Conservation (phyloP, 805 yeast genomes). For the Candida verbasci region DNA sequence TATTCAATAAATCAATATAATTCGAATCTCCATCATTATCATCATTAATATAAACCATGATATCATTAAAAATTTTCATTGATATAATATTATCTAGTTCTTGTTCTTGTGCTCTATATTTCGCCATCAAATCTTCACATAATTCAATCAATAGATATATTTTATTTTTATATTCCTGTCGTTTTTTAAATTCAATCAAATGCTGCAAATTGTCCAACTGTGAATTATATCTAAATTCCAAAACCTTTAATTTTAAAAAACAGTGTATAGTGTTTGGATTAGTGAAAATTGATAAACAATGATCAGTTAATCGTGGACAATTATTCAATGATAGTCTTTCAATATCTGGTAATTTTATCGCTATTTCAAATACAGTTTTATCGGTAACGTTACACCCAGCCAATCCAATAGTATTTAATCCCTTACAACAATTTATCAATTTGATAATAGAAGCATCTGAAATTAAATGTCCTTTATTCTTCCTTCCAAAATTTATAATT, state of each 20-base stretch:
- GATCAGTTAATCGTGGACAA: slow-evolving; percentile 57
- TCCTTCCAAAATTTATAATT: slow-evolving; percentile 77
- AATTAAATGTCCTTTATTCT: slow-evolving; percentile 58
- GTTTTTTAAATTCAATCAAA: slow-evolving; percentile 61
- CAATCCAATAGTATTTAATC: slow-evolving; percentile 68
- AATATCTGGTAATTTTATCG: slow-evolving; percentile 46
- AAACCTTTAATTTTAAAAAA: slow-evolving; percentile 59
- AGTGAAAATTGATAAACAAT: slow-evolving; percentile 47
- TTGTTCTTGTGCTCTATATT: slow-evolving; percentile 58
- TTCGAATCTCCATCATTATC: slow-evolving; percentile 32
- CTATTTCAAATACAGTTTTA: slow-evolving; percentile 75
- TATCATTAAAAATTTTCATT: slow-evolving; percentile 56
- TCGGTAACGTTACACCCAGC: slow-evolving; percentile 87
- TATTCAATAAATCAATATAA: slow-evolving; percentile 4
- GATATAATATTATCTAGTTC: slow-evolving; percentile 54
- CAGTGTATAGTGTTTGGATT: slow-evolving; percentile 31
- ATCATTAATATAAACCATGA: slow-evolving; percentile 59
- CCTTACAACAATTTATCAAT: slow-evolving; percentile 49
- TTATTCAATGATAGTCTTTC: slow-evolving; percentile 72
- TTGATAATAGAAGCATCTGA: slow-evolving; percentile 65
- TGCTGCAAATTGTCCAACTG: slow-evolving; percentile 57
- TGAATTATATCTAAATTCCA: slow-evolving; percentile 67
- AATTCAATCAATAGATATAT: slow-evolving; percentile 66
- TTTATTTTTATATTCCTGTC: slow-evolving; percentile 39
- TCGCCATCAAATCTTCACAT: slow-evolving; percentile 62